Evolutionary conservation across 2,329 filamentous ascomycete genomes (phyloP), one percentile per base, ranked within the genome.

Genomic region (Chrysoporthe puriensis): DNA sequence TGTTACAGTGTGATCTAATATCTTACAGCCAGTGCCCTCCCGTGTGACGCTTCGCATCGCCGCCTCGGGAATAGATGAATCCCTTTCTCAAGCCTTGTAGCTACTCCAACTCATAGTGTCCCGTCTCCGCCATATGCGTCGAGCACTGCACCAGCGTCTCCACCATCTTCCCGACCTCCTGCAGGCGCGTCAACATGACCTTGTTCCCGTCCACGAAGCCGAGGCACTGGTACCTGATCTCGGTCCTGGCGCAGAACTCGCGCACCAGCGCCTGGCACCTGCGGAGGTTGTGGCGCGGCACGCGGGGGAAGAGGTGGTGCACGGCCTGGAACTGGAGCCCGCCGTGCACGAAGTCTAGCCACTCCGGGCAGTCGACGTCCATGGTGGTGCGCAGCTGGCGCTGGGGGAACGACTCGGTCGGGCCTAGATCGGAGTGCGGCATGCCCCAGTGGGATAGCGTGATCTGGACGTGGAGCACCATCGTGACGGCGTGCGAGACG

Each of bases 381-480:
- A 92, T 91, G 36, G 89, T 91, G 3, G 90, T 92, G 57, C 90
- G 84, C 48, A 92, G 79, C 83, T 90, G 89, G 73, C 88, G 87
- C 79, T 91, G 88, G 0, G 89, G 82, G 74, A 91, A 92, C 0
- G 87, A 90, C 74, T 92, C 90, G 65, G 82, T 80, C 59, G 86
- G 83, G 68, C 88, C 88, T 2, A 91, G 81, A 70, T 91, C 87
- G 0, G 86, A 79, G 2, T 88, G 90, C 34, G 86, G 88, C 89
- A 91, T 92, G 69, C 87, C 90, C 82, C 90, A 92, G 78, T 92
- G 90, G 1, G 86, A 89, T 9, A 92, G 84, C 0, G 89, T 91
- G 76, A 92, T 91, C 73, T 92, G 90, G 1, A 91, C 83, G 74
- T 92, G 90, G 32, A 92, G 82, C 0, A 89, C 88, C 82, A 89